Evolutionary conservation across 306 rosid genomes (phyloP).

Genomic region (Astragalus glycyphyllos): DNA sequence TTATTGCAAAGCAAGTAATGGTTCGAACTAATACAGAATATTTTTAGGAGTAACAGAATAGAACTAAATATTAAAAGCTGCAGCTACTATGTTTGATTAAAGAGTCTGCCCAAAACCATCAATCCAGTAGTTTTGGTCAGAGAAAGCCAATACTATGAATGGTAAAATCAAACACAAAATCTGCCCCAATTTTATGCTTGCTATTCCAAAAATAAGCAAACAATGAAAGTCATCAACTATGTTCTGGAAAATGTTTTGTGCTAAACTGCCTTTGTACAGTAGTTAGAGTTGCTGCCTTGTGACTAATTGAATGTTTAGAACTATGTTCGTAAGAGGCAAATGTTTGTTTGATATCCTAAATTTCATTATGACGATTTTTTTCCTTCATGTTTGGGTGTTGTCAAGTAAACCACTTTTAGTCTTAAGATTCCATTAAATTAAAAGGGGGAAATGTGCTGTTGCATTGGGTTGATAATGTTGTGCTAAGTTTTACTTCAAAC

Average conservation of each 20-base stretch:
- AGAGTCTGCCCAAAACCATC: background rate
- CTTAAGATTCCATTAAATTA: background rate
- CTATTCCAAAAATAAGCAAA: constrained; percentile 5
- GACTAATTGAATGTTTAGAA: constrained; percentile 11
- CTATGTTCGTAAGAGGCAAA: background rate
- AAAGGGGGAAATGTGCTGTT: background rate
- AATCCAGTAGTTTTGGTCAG: background rate
- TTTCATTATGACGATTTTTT: background rate
- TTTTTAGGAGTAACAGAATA: background rate
- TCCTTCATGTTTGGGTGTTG: constrained; percentile 5
- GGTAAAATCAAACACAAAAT: background rate
- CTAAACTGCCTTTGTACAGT: background rate
- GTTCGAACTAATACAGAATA: constrained; percentile 22
- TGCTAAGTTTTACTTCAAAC: background rate
- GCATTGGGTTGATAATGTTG: background rate
- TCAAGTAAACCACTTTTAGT: background rate
- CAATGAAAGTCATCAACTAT: background rate
- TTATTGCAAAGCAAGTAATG: constrained; percentile 12
- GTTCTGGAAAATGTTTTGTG: background rate
- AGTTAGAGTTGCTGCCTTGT: background rate
- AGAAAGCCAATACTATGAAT: background rate
- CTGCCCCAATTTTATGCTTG: background rate
- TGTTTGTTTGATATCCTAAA: background rate
- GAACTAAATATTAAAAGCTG: constrained; percentile 1
- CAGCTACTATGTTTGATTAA: constrained; percentile 2